These are phyloP conservation scores for Ruellia speciosa DNA, from an alignment of 305 asterid species.

Conservation along the genomic window DNA sequence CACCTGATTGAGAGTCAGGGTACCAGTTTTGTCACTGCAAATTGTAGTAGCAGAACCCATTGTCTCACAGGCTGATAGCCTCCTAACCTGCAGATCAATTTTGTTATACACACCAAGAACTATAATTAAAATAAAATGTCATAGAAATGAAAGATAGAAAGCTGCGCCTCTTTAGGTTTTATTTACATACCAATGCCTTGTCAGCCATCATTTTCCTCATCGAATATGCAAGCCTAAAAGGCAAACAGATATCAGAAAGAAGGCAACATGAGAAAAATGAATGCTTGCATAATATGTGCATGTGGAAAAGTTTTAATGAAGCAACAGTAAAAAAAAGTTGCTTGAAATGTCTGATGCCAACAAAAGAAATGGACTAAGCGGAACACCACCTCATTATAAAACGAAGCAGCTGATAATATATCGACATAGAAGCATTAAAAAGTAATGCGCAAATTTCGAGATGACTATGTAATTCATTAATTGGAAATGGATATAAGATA, in stretches of 20 bases:
- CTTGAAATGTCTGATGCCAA: not conserved
- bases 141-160: constrained; percentile 6
- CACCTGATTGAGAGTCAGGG: constrained; percentile 88
- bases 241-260: constrained; percentile 18
- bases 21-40: constrained; percentile 97
- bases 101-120: constrained; percentile 8
- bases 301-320: constrained; percentile 13
- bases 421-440: constrained; percentile 14
- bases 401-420: constrained; percentile 8
- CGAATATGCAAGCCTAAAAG: constrained; percentile 90
- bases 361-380: constrained; percentile 9
- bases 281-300: constrained; percentile 14
- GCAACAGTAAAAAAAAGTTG: constrained; percentile 11
- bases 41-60: constrained; percentile 99
- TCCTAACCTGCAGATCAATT: constrained; percentile 64
- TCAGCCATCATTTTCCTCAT: constrained; percentile 99
- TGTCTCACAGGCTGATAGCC: constrained; percentile 97
- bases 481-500: not conserved
- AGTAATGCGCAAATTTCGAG: constrained; percentile 7
- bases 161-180: constrained; percentile 12
- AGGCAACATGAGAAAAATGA: constrained; percentile 12
- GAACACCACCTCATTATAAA: constrained; percentile 4
- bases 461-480: not conserved
- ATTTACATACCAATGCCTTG: constrained; percentile 78
- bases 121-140: constrained; percentile 2